Evolutionary conservation across 345 rosid genomes (phyloP).

Genomic region (Euclidium syriacum): DNA sequence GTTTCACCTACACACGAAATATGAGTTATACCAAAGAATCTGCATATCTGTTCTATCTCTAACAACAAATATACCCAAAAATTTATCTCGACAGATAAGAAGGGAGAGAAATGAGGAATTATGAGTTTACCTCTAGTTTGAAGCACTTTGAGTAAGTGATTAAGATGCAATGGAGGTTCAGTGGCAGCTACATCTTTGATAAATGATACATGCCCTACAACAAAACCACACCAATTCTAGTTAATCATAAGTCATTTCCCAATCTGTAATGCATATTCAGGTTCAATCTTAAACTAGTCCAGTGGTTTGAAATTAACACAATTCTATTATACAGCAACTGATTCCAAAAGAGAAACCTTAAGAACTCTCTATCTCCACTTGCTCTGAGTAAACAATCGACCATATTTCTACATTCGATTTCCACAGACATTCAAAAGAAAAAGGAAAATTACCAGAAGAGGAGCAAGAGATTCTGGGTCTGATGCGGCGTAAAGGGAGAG

Average conservation of each 20-base stretch:
- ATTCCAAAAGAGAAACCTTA: not conserved
- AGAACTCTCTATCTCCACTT: too few relatives aligned
- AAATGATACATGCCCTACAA: slow-evolving; percentile 64
- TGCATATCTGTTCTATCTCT: not conserved
- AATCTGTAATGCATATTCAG: too few relatives aligned
- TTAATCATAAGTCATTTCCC: not conserved
- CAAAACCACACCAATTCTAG: slow-evolving; percentile 4
- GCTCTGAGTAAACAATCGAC: not conserved
- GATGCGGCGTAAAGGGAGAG: slow-evolving; percentile 36
- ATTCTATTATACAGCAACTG: too few relatives aligned
- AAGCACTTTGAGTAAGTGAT: slow-evolving; percentile 64
- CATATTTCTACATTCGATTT: not conserved
- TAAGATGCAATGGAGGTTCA: slow-evolving; percentile 67
- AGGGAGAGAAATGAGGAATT: not conserved
- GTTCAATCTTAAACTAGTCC: too few relatives aligned
- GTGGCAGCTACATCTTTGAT: slow-evolving; percentile 67
- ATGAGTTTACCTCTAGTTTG: slow-evolving; percentile 59
- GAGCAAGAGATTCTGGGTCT: slow-evolving; percentile 41
- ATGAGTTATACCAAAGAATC: not conserved
- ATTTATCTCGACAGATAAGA: not conserved
- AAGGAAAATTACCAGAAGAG: slow-evolving; percentile 41
- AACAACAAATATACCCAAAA: not conserved
- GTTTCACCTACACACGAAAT: slow-evolving; percentile 50
- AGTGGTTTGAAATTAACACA: too few relatives aligned
- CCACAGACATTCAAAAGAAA: not conserved